A percentile compares a stretch with the other conserved stretches of the same genome.
phyloP scores from a whole-genome alignment of 257 asterid genomes.

The Penstemon eatonii region DNA sequence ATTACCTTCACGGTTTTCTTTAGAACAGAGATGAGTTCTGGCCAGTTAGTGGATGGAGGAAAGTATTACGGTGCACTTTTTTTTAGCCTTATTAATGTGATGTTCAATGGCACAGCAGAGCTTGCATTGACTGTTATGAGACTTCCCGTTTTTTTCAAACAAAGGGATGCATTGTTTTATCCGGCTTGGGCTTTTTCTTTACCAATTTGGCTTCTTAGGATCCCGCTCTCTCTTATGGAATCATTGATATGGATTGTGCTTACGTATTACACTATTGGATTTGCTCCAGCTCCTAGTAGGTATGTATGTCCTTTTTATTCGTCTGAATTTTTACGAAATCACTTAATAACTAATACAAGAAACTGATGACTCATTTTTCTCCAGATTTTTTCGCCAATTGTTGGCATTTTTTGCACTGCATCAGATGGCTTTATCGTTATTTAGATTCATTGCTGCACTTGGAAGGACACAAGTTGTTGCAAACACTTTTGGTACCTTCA shows the following conservation, averaged over 20 bases:
- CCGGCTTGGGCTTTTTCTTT: slow-evolving; percentile 98
- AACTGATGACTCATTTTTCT: slow-evolving; percentile 13
- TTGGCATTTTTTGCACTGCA: slow-evolving; percentile 82
- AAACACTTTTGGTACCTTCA: slow-evolving; percentile 74
- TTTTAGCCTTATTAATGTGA: slow-evolving; percentile 78
- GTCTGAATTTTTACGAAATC: not conserved
- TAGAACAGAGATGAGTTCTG: slow-evolving; percentile 79
- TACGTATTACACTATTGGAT: slow-evolving; percentile 92
- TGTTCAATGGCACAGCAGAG: slow-evolving; percentile 93
- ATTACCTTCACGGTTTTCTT: slow-evolving; percentile 87
- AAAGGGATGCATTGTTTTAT: slow-evolving; percentile 77
- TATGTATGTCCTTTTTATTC: slow-evolving; percentile 44
- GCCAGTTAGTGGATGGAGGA: slow-evolving; percentile 65
- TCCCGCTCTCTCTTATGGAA: slow-evolving; percentile 84
- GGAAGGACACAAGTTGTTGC: slow-evolving; percentile 89
- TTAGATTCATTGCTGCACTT: slow-evolving; percentile 73
- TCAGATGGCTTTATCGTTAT: slow-evolving; percentile 92
- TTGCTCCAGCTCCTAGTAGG: slow-evolving; percentile 85
- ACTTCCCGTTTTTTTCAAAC: slow-evolving; percentile 91
- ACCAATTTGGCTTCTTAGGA: slow-evolving; percentile 83
- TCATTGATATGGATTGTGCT: slow-evolving; percentile 82
- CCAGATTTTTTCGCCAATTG: slow-evolving; percentile 83
- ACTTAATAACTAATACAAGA: not conserved
- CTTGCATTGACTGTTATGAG: slow-evolving; percentile 69
- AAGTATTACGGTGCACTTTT: slow-evolving; percentile 85